A percentile compares a stretch with the other conserved stretches of the same genome.
Conservation (phyloP, 768 basidiomycete species). For the Mrakia hoshinonis region DNA sequence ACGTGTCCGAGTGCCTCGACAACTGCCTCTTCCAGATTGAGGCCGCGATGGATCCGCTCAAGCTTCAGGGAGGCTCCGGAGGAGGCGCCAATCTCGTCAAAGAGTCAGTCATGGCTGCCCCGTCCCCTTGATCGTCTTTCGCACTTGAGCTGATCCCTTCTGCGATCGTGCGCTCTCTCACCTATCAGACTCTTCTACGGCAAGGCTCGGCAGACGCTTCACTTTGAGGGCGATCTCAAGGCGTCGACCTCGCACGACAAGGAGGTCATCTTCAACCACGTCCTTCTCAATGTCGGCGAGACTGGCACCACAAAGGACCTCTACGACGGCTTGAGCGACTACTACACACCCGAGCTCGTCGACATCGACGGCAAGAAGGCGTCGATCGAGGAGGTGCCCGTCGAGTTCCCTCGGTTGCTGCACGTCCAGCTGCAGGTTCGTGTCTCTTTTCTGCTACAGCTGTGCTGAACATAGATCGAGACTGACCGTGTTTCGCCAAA, state of each 20-base stretch:
- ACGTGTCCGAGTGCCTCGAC: conserved; percentile 98
- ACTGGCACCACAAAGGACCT: conserved; percentile 70
- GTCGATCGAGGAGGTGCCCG: conserved; percentile 68
- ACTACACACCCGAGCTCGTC: conserved; percentile 71
- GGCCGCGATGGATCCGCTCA: conserved; percentile 65
- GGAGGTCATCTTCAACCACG: conserved; percentile 84
- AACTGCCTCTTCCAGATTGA: conserved; percentile 99
- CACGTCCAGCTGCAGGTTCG: conserved; percentile 90
- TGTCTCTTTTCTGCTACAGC: not conserved
- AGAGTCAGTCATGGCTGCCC: conserved; percentile 22
- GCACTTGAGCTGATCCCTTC: not conserved
- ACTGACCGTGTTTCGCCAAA: conserved; percentile 1
- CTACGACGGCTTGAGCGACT: conserved; percentile 83
- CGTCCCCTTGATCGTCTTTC: not conserved
- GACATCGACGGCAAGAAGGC: conserved; percentile 81
- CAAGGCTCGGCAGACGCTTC: conserved; percentile 58
- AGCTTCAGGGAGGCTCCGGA: conserved; percentile 40
- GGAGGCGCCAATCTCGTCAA: conserved; percentile 28
- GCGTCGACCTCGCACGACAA: conserved; percentile 52
- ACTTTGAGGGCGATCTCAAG: conserved; percentile 32
- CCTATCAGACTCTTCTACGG: conserved; percentile 73
- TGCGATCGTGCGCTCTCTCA: not conserved
- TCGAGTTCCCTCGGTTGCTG: conserved; percentile 77
- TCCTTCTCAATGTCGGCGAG: conserved; percentile 77
- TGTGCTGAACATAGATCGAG: too few species aligned